Conservation (phyloP, 2,329 filamentous ascomycete species). For the Pseudogymnoascus sp. region DNA sequence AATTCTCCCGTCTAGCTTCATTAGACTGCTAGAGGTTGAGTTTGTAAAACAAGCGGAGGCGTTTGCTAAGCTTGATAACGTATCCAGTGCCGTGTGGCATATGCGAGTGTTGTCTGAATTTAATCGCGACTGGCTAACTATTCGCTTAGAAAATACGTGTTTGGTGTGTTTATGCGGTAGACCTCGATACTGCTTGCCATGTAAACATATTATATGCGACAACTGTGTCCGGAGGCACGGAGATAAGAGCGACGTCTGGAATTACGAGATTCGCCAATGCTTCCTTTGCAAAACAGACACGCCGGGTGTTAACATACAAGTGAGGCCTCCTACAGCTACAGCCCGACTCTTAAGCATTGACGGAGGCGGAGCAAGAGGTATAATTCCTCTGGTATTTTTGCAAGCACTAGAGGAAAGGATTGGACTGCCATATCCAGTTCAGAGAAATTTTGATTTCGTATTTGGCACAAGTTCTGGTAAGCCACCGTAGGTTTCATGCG, state of each 20-base stretch:
- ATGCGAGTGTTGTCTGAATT: conserved; percentile 14
- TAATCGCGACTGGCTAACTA: conserved; percentile 13
- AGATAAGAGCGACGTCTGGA: conserved; percentile 18
- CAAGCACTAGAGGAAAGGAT: conserved; percentile 19
- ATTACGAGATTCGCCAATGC: conserved; percentile 24
- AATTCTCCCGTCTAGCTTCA: conserved; percentile 18
- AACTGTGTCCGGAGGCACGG: conserved; percentile 28
- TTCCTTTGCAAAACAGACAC: conserved; percentile 24
- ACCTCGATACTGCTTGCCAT: conserved; percentile 22
- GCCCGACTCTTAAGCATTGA: conserved; percentile 31
- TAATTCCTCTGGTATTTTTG: conserved; percentile 22
- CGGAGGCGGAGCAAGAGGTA: conserved; percentile 26
- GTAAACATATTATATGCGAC: conserved; percentile 31
- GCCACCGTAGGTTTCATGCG: conserved; percentile 3
- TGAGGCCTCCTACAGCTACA: conserved; percentile 30
- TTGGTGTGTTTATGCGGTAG: conserved; percentile 16
- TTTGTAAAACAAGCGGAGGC: conserved; percentile 14
- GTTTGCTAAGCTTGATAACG: conserved; percentile 13
- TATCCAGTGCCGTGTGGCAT: conserved; percentile 14
- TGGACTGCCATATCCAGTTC: conserved; percentile 15
- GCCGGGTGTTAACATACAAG: conserved; percentile 17
- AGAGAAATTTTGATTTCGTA: conserved; percentile 22
- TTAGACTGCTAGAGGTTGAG: conserved; percentile 15
- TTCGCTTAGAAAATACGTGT: conserved; percentile 16
- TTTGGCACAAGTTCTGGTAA: conserved; percentile 23